phyloP scores from a whole-genome alignment of 345 rosid species.

The Nephelium lappaceum region DNA sequence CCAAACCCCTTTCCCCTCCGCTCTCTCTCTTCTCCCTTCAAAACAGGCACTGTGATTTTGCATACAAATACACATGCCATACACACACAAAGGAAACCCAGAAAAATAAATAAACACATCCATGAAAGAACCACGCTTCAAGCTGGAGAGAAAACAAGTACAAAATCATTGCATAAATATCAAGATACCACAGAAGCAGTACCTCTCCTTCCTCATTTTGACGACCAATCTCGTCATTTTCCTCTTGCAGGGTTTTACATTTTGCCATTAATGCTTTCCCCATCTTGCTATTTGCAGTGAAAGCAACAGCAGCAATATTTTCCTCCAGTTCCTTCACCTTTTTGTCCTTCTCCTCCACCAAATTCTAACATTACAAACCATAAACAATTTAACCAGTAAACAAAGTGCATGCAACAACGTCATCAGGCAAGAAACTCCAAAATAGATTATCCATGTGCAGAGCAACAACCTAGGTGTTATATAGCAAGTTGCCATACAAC shows the following conservation, averaged over 20 bases:
- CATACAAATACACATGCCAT: not conserved
- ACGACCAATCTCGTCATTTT: slow-evolving; percentile 96
- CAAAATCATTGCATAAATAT: not conserved
- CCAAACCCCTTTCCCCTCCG: not conserved
- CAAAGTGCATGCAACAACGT: not conserved
- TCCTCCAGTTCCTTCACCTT: slow-evolving; percentile 95
- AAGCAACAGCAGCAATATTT: slow-evolving; percentile 80
- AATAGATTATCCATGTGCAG: not conserved
- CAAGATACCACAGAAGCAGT: slow-evolving; percentile 9
- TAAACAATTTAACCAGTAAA: not conserved
- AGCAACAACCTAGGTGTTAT: not conserved
- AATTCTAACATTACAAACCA: slow-evolving; percentile 48
- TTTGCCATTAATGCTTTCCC: slow-evolving; percentile 97
- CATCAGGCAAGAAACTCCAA: not conserved
- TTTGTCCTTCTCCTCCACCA: slow-evolving; percentile 96
- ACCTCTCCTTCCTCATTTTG: slow-evolving; percentile 99
- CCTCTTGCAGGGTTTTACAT: slow-evolving; percentile 91
- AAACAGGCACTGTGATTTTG: not conserved
- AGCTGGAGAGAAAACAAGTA: not conserved
- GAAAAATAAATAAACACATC: not conserved
- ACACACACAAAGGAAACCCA: not conserved
- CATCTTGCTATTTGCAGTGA: slow-evolving; percentile 88
- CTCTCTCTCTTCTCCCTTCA: not conserved
- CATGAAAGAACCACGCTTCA: not conserved
- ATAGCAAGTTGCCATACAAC: not conserved